Percentiles rank a stretch among this genome's conserved stretches.
phyloP scores from a whole-genome alignment of 345 rosid species.

The Noccaea bulbosa region DNA sequence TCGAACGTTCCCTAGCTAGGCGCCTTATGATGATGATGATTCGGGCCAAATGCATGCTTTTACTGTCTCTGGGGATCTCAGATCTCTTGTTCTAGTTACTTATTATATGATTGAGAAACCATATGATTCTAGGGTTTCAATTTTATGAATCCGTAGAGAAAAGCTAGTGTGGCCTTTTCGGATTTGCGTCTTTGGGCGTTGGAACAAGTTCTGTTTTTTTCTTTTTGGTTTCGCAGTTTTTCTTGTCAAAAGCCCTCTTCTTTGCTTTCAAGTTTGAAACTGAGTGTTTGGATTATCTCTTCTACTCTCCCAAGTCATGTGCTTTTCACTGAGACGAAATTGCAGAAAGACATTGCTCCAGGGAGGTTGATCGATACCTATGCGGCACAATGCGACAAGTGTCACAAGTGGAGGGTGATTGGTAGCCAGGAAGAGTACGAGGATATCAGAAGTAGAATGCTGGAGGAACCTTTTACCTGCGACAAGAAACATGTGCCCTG shows the following conservation, averaged over 20 bases:
- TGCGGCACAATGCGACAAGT: conserved; percentile 77
- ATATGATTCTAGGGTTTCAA: conserved; percentile 15
- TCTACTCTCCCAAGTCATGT: background rate
- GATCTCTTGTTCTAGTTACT: conserved; percentile 2
- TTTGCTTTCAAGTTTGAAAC: no score
- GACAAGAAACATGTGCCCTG: conserved; percentile 58
- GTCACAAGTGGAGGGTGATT: conserved; percentile 82
- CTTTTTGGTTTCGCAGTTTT: background rate
- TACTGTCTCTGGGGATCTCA: background rate
- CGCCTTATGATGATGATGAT: no score
- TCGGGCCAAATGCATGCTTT: background rate
- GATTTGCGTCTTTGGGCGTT: background rate
- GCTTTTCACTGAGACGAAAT: background rate
- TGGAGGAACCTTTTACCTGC: conserved; percentile 58
- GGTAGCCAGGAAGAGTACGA: conserved; percentile 66
- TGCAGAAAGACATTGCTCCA: conserved; percentile 24
- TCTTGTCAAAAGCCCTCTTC: no score
- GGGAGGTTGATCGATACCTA: conserved; percentile 60
- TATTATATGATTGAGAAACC: background rate
- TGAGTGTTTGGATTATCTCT: background rate
- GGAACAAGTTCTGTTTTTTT: no score
- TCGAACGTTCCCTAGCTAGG: background rate
- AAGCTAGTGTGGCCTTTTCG: background rate
- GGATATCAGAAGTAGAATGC: conserved; percentile 67
- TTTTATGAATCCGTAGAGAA: background rate